These are phyloP conservation scores for Yarrowia divulgata DNA, from an alignment of 805 yeast species.

Conservation along the genomic window DNA sequence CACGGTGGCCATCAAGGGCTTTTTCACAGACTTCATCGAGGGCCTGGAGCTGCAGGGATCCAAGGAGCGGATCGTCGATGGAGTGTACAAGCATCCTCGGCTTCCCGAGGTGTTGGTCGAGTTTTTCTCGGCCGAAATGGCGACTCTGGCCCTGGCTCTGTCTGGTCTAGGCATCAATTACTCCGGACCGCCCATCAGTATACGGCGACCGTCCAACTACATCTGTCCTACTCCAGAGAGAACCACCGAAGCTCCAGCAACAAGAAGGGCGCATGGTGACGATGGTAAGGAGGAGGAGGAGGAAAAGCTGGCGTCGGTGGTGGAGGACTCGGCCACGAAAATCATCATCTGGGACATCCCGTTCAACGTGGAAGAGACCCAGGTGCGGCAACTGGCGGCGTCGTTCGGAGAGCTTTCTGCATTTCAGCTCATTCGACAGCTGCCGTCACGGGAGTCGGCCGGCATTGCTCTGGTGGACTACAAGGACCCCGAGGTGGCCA, in stretches of 20 bases:
- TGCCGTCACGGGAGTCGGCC: slow-evolving; percentile 28
- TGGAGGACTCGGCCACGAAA: slow-evolving; percentile 39
- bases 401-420: slow-evolving; percentile 46
- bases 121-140: slow-evolving; percentile 58
- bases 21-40: slow-evolving; percentile 31
- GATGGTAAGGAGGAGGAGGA: background rate
- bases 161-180: slow-evolving; percentile 45
- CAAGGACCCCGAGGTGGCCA: slow-evolving; percentile 44
- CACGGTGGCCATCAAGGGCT: slow-evolving; percentile 35
- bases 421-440: slow-evolving; percentile 42
- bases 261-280: background rate
- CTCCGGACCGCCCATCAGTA: slow-evolving; percentile 47
- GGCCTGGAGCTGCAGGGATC: slow-evolving; percentile 34
- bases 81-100: slow-evolving; percentile 27
- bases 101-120: slow-evolving; percentile 51
- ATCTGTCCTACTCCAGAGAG: slow-evolving; percentile 48
- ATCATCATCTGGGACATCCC: slow-evolving; percentile 31
- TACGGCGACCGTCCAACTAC: slow-evolving; percentile 59
- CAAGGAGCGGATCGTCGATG: slow-evolving; percentile 38
- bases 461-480: slow-evolving; percentile 34
- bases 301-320: slow-evolving; percentile 40
- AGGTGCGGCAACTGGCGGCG: slow-evolving; percentile 8
- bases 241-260: background rate
- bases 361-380: slow-evolving; percentile 5
- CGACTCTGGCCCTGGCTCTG: slow-evolving; percentile 62